Conservation (phyloP, 1,139 yeast species). For the Yamadazyma songkhlaensis region DNA sequence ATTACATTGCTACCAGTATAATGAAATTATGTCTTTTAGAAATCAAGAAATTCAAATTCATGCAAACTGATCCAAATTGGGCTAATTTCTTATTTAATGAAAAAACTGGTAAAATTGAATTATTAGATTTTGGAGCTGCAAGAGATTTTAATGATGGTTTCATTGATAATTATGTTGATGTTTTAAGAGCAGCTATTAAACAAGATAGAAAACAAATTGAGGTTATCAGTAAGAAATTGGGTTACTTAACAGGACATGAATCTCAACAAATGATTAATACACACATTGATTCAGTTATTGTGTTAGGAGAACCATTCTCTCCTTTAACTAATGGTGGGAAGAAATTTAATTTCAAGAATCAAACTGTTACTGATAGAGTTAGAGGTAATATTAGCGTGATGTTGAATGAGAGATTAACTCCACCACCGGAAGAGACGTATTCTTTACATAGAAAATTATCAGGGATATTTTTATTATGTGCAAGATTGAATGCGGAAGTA, state of each 20-base stretch:
- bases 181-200: conserved; percentile 74
- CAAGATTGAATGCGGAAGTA: conserved; percentile 78
- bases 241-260: conserved; percentile 90
- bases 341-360: conserved; percentile 70
- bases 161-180: conserved; percentile 62
- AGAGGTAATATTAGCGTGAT: conserved; percentile 80
- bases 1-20: conserved; percentile 81
- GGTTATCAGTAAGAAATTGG: conserved; percentile 66
- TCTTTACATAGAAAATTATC: conserved; percentile 91
- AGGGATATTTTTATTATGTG: conserved; percentile 89
- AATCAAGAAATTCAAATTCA: conserved; percentile 78
- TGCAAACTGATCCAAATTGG: conserved; percentile 99
- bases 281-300: conserved; percentile 86
- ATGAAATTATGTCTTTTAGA: conserved; percentile 87
- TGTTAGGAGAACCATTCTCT: conserved; percentile 89
- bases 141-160: conserved; percentile 69
- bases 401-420: conserved; percentile 88
- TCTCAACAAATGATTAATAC: conserved; percentile 85
- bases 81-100: conserved; percentile 89
- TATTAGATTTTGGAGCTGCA: conserved; percentile 94
- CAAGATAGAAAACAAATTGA: conserved; percentile 67
- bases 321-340: conserved; percentile 46
- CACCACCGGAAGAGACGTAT: conserved; percentile 98
- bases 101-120: conserved; percentile 64
- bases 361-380: conserved; percentile 92